Percentiles rank a stretch among this genome's conserved stretches.
These are phyloP conservation scores for Barnettozyma pratensis DNA, from an alignment of 805 yeast species.

Conservation along the genomic window DNA sequence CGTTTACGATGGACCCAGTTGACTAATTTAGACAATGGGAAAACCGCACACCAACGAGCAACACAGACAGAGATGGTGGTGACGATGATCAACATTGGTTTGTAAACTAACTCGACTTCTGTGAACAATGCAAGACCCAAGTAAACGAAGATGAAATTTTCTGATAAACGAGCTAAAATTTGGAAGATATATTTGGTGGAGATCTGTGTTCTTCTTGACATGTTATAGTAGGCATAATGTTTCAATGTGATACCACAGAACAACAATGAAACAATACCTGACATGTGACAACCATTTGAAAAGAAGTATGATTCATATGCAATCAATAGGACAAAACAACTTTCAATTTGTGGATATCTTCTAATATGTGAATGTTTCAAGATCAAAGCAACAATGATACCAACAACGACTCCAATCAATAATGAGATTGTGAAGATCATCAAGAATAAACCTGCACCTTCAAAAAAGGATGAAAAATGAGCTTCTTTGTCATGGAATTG, in stretches of 20 bases:
- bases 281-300: slow-evolving; percentile 98
- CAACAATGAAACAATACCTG: slow-evolving; percentile 91
- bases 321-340: slow-evolving; percentile 82
- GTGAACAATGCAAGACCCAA: slow-evolving; percentile 92
- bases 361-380: slow-evolving; percentile 90
- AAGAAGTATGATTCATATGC: slow-evolving; percentile 97
- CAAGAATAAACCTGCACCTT: slow-evolving; percentile 89
- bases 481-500: slow-evolving; percentile 87
- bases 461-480: slow-evolving; percentile 70
- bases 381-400: slow-evolving; percentile 82
- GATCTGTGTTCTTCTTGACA: slow-evolving; percentile 95
- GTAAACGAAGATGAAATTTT: slow-evolving; percentile 94
- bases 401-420: slow-evolving; percentile 82
- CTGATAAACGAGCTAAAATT: slow-evolving; percentile 88
- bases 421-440: slow-evolving; percentile 91
- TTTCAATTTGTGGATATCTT: slow-evolving; percentile 95
- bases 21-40: slow-evolving; percentile 82
- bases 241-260: slow-evolving; percentile 96
- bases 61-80: slow-evolving; percentile 88
- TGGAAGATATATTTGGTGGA: slow-evolving; percentile 95
- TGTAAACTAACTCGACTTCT: slow-evolving; percentile 90
- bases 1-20: slow-evolving; percentile 72
- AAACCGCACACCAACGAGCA: slow-evolving; percentile 96
- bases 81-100: slow-evolving; percentile 87
- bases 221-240: slow-evolving; percentile 94